A percentile compares a stretch with the other conserved stretches of the same genome.
Evolutionary conservation across 768 basidiomycete genomes (phyloP).

Genomic region (Phlegmacium glaucopus): DNA sequence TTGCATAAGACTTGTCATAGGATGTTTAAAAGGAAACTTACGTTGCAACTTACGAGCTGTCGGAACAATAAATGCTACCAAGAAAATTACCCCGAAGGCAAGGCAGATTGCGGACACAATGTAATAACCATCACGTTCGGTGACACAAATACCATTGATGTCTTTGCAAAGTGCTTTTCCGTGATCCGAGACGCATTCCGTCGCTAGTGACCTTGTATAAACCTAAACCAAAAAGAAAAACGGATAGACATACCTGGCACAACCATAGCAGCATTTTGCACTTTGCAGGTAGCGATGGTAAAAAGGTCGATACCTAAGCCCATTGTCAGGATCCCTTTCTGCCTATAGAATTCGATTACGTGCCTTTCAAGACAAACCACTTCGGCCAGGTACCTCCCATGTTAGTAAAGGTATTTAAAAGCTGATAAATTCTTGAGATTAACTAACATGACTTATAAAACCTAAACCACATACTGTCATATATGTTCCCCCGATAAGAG

Average conservation of each 20-base stretch:
- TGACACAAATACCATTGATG: constrained; percentile 76
- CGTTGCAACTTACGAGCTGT: constrained; percentile 85
- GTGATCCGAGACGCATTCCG: constrained; percentile 90
- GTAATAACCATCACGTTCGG: constrained; percentile 91
- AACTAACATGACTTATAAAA: background rate
- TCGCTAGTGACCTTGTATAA: constrained; percentile 38
- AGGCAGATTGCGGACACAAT: constrained; percentile 79
- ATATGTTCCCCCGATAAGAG: constrained; percentile 96
- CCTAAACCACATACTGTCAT: constrained; percentile 77
- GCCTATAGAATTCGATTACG: constrained; percentile 13
- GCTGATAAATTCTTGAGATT: constrained; percentile 37
- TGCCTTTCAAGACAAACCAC: constrained; percentile 90
- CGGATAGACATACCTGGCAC: constrained; percentile 42
- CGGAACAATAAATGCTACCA: constrained; percentile 78
- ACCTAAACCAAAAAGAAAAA: background rate
- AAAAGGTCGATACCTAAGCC: constrained; percentile 79
- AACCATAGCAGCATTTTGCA: constrained; percentile 53
- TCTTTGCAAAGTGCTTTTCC: constrained; percentile 78
- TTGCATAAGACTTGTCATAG: constrained; percentile 5
- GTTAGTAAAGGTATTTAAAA: constrained; percentile 94
- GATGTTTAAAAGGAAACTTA: constrained; percentile 31
- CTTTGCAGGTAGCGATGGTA: constrained; percentile 78
- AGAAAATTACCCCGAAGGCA: constrained; percentile 64
- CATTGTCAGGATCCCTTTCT: constrained; percentile 10
- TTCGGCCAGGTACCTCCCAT: constrained; percentile 98